A percentile compares a stretch with the other conserved stretches of the same genome.
Conservation (phyloP, 169 alveolate species). For the Plasmodium blacklocki region DNA sequence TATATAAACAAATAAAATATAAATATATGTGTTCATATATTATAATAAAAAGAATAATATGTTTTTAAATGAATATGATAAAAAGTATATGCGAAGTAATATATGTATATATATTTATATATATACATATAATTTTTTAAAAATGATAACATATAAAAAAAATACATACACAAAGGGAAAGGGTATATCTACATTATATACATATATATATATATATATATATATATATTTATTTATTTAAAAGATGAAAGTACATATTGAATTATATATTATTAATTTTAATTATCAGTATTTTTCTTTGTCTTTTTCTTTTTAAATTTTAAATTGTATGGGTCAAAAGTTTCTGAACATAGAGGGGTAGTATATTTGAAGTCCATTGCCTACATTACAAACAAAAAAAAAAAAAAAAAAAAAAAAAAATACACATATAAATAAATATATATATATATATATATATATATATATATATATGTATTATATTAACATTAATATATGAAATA, state of each 20-base stretch:
- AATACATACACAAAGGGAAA: too few species aligned
- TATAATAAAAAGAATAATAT: too few species aligned
- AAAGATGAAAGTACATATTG: slow-evolving; percentile 2
- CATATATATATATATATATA: too few species aligned
- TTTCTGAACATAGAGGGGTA: slow-evolving; percentile 61
- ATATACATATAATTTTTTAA: too few species aligned
- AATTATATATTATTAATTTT: background rate
- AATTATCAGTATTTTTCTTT: slow-evolving; percentile 9
- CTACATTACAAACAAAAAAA: slow-evolving; percentile 1
- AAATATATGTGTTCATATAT: too few species aligned
- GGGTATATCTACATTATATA: too few species aligned
- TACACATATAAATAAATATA: background rate
- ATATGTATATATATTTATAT: too few species aligned
- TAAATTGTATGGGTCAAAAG: slow-evolving; percentile 41
- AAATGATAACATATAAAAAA: too few species aligned
- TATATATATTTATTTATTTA: too few species aligned
- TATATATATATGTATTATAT: slow-evolving; percentile 2
- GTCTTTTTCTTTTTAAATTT: slow-evolving; percentile 37
- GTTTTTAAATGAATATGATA: too few species aligned
- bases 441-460: slow-evolving; percentile 3
- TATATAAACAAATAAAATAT: too few species aligned
- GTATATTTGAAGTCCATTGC: slow-evolving; percentile 35
- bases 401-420: background rate
- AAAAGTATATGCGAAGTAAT: too few species aligned
- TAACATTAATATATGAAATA: background rate